phyloP scores from a whole-genome alignment of 1,139 yeast genomes.

The Candida gigantensis region DNA sequence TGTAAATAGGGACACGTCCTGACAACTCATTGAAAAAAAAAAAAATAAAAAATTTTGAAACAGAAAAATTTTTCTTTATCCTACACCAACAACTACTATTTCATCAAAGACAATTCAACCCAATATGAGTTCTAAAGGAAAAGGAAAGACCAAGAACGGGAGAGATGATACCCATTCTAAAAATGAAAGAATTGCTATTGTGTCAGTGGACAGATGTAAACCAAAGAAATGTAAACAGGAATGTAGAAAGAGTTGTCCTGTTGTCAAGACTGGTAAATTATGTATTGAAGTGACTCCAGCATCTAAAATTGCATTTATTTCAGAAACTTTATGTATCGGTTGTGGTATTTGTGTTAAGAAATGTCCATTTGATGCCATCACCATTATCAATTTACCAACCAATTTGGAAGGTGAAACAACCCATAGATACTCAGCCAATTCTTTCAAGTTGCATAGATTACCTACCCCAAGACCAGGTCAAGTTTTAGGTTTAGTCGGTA shows the following conservation, averaged over 20 bases:
- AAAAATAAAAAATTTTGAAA: constrained; percentile 6
- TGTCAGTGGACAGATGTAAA: constrained; percentile 89
- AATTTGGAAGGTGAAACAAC: constrained; percentile 90
- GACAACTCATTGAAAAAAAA: constrained; percentile 2
- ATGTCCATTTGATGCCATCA: constrained; percentile 97
- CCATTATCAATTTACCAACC: constrained; percentile 93
- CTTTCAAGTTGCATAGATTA: constrained; percentile 92
- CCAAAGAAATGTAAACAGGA: constrained; percentile 99
- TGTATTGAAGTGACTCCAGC: constrained; percentile 95
- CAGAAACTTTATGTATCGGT: constrained; percentile 96
- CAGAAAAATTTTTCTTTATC: background rate
- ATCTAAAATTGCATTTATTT: constrained; percentile 89
- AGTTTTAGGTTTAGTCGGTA: constrained; percentile 95
- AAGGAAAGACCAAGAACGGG: constrained; percentile 18
- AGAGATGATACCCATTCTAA: constrained; percentile 49
- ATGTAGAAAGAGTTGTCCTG: constrained; percentile 96
- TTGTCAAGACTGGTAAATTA: constrained; percentile 93
- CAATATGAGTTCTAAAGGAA: constrained; percentile 16
- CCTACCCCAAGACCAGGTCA: constrained; percentile 99
- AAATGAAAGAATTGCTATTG: constrained; percentile 89
- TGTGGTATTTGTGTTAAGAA: constrained; percentile 99
- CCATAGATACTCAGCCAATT: constrained; percentile 96
- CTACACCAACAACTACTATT: background rate
- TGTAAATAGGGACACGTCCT: constrained; percentile 1
- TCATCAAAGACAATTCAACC: background rate